These are phyloP conservation scores for Amaranthus palmeri DNA, from an alignment of 148 eudicot genomes.

Conservation along the genomic window DNA sequence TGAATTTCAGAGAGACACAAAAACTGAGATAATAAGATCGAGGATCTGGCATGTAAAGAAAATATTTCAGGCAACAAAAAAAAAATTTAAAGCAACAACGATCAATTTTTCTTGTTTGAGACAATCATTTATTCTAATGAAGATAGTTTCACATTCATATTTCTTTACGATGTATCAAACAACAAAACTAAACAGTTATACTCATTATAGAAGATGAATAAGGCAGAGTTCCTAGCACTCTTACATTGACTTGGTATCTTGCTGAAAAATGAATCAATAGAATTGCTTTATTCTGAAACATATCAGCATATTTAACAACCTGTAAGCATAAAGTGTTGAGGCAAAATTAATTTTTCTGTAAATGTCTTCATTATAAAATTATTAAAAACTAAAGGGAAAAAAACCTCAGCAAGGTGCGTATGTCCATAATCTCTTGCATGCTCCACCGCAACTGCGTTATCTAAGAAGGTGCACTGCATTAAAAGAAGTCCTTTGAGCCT, in stretches of 20 bases:
- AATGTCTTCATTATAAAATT: not conserved
- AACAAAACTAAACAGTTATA: not conserved
- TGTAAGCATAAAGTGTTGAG: conserved; percentile 25
- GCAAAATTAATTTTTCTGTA: not conserved
- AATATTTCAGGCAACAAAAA: not conserved
- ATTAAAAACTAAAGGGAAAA: not conserved
- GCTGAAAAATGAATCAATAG: conserved; percentile 96
- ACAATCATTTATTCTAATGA: not conserved
- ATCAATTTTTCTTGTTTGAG: not conserved
- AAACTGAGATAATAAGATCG: not conserved
- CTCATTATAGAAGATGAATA: not conserved
- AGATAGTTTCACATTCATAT: not conserved
- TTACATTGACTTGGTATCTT: conserved; percentile 69
- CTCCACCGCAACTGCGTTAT: conserved; percentile 50
- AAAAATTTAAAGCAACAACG: not conserved
- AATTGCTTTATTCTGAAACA: conserved; percentile 83
- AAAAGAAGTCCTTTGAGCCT: not conserved
- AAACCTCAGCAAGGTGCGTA: conserved; percentile 83
- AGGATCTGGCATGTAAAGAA: not conserved
- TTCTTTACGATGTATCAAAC: too few relatives aligned
- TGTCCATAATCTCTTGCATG: conserved; percentile 92
- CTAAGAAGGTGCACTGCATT: conserved; percentile 73
- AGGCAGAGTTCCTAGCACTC: not conserved
- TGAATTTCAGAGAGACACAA: not conserved
- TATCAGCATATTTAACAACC: conserved; percentile 56